Percentiles rank a stretch among this genome's conserved stretches.
These are phyloP conservation scores for Ocimum tenuiflorum DNA, from an alignment of 257 asterid species.

Conservation along the genomic window DNA sequence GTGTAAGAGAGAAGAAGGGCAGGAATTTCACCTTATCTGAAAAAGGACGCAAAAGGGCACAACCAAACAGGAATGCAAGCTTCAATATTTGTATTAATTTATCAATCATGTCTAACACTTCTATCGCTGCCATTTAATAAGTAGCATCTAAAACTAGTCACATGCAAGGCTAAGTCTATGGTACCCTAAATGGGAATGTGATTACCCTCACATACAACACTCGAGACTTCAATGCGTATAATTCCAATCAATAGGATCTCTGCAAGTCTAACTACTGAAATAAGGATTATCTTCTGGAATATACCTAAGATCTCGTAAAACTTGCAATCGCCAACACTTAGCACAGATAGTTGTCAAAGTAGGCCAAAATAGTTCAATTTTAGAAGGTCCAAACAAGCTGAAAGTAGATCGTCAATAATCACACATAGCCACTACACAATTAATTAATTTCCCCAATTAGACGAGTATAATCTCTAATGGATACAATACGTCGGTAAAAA, in stretches of 20 bases:
- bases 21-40: not conserved
- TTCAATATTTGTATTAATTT: not conserved
- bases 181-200: too few species aligned
- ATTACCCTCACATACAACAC: too few species aligned
- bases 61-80: not conserved
- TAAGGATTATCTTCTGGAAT: not conserved
- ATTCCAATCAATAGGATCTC: not conserved
- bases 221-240: not conserved
- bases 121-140: not conserved
- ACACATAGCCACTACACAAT: too few species aligned
- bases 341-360: not conserved
- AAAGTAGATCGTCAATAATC: not conserved
- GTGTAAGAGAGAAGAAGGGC: not conserved
- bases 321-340: not conserved
- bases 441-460: constrained; percentile 1
- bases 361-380: not conserved
- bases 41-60: not conserved
- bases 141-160: not conserved
- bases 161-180: too few species aligned
- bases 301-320: not conserved
- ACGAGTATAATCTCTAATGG: not conserved
- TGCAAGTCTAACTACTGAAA: not conserved
- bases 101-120: not conserved
- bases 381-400: constrained; percentile 3
- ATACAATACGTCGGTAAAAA: not conserved